phyloP scores from a whole-genome alignment of 495 filamentous ascomycete genomes.

The Penicillium cosmopolitanum region DNA sequence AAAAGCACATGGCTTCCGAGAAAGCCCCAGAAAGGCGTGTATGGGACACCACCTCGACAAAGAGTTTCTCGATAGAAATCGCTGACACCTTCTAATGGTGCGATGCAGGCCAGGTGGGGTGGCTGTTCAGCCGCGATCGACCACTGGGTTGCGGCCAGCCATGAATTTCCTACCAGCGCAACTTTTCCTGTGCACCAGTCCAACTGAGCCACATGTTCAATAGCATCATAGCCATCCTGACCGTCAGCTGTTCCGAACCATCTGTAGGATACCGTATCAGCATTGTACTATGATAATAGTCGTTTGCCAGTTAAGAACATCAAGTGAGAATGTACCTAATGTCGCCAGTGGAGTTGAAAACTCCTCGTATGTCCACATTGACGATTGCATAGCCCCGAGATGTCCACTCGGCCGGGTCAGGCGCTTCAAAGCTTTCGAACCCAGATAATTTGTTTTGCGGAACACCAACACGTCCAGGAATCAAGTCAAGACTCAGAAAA shows the following conservation, averaged over 20 bases:
- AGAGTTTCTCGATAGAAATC: constrained; percentile 39
- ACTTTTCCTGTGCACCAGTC: constrained; percentile 28
- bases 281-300: too few relatives aligned
- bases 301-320: too few relatives aligned
- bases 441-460: constrained; percentile 15
- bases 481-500: constrained; percentile 11
- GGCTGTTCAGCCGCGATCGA: constrained; percentile 38
- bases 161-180: constrained; percentile 28
- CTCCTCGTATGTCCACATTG: constrained; percentile 43
- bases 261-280: constrained; percentile 32
- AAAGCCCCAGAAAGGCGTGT: too few relatives aligned
- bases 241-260: constrained; percentile 7
- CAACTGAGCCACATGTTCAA: constrained; percentile 15
- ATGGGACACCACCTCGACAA: constrained; percentile 23
- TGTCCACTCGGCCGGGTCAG: constrained; percentile 45
- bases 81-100: constrained; percentile 43
- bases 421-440: constrained; percentile 42
- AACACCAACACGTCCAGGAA: constrained; percentile 18
- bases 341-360: too few relatives aligned
- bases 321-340: too few relatives aligned
- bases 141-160: constrained; percentile 37
- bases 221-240: constrained; percentile 23
- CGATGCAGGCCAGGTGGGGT: constrained; percentile 42
- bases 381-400: constrained; percentile 45
- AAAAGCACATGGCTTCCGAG: constrained; percentile 1